A percentile compares a stretch with the other conserved stretches of the same genome.
phyloP scores from a whole-genome alignment of 352 stramenopile species.

The Elongisporangium undulatum region DNA sequence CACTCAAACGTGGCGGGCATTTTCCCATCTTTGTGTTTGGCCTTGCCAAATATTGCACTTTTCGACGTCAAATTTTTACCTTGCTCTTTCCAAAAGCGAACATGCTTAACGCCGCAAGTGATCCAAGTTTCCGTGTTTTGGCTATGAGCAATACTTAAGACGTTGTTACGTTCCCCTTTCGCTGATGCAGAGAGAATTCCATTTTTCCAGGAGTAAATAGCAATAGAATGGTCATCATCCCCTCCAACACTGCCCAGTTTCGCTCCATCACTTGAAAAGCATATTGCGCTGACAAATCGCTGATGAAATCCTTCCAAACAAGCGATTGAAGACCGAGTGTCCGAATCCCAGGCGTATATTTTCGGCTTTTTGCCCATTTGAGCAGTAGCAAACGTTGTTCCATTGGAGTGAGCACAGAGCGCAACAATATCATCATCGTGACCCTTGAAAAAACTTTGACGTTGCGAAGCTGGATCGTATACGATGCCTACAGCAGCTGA shows the following conservation, averaged over 20 bases:
- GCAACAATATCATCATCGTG: conserved; percentile 86
- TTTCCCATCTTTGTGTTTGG: conserved; percentile 46
- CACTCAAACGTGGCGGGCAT: conserved; percentile 45
- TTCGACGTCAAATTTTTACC: conserved; percentile 64
- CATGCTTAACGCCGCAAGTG: conserved; percentile 64
- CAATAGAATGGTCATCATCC: conserved; percentile 83
- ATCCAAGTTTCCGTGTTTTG: conserved; percentile 50
- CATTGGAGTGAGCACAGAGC: conserved; percentile 73
- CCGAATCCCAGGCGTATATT: conserved; percentile 77
- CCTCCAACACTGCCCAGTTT: conserved; percentile 70
- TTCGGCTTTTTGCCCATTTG: conserved; percentile 82
- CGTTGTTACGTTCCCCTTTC: conserved; percentile 61
- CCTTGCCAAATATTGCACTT: conserved; percentile 64
- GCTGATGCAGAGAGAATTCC: conserved; percentile 36
- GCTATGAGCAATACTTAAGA: conserved; percentile 47
- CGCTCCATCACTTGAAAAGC: conserved; percentile 64
- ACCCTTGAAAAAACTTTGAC: conserved; percentile 51
- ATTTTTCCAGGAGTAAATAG: conserved; percentile 76
- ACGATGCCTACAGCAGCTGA: conserved; percentile 72
- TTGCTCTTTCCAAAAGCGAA: conserved; percentile 77
- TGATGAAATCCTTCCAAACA: conserved; percentile 80
- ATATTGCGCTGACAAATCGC: conserved; percentile 58
- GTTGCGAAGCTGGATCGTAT: conserved; percentile 38
- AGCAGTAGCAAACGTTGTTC: conserved; percentile 76
- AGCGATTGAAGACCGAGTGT: conserved; percentile 19